Base-by-base conservation (phyloP, 2,329 filamentous ascomycete species). In the Juglanconis juglandina region DNA sequence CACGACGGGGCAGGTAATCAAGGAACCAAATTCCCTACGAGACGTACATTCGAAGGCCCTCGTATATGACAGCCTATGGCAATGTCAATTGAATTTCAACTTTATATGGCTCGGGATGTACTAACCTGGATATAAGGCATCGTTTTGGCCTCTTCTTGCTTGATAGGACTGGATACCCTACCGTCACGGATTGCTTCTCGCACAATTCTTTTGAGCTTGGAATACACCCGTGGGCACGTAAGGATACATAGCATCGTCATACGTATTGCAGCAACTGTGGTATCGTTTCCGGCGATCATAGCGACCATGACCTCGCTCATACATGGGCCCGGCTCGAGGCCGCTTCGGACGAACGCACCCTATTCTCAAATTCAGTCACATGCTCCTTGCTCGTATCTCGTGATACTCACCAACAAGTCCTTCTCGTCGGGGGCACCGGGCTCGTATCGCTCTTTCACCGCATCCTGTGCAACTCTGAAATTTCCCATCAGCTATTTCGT, bases 241-340 rank as follows among this genome's bases (percentile, higher is more conserved):
- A 63, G 56, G 47, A 63, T 32, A 42, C 53, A 63, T 11, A 65
- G 52, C 56, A 65, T 55, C 5, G 75, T 79, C 48, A 75, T 71
- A 4, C 80, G 76, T 5, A 83, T 72, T 3, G 76, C 73, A 1
- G 76, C 78, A 0, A 81, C 77, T 0, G 79, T 81, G 14, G 79
- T 82, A 64, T 84, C 81, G 2, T 78, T 78, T 5, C 81, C 81
- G 3, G 80, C 80, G 2, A 80, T 47, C 30, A 64, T 63, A 39
- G 66, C 62, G 52, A 67, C 42, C 6, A 68, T 24, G 2, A 65
- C 62, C 49, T 67, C 69, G 60, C 80, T 76, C 56, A 82, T 74
- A 65, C 83, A 83, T 0, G 79, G 77, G 3, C 75, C 76, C 8
- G 37, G 33, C 8, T 39, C 37, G 34, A 39, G 50, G 4, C 50